Conservation (phyloP, 2,329 filamentous ascomycete genomes). For the Didymella exigua region DNA sequence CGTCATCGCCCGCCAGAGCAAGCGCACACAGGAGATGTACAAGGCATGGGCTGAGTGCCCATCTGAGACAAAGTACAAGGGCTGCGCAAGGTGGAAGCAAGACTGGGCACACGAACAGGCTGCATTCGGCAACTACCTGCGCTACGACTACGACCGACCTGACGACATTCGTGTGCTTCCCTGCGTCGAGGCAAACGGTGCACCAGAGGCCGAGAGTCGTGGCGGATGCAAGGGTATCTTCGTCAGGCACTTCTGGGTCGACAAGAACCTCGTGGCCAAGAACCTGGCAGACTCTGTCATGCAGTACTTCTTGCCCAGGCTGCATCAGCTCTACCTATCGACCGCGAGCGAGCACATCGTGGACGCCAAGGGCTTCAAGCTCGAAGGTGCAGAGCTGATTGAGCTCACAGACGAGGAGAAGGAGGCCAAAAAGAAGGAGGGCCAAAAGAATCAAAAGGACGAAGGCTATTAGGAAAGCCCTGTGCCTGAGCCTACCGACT, state of each 20-base stretch:
- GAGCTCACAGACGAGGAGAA: slow-evolving; percentile 42
- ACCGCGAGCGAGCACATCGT: slow-evolving; percentile 38
- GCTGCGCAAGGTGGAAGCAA: slow-evolving; percentile 44
- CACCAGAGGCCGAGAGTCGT: slow-evolving; percentile 41
- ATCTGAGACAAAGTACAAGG: slow-evolving; percentile 41
- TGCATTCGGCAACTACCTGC: slow-evolving; percentile 48
- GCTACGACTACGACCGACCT: slow-evolving; percentile 47
- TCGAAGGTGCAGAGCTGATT: slow-evolving; percentile 42
- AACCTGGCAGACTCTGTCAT: slow-evolving; percentile 44
- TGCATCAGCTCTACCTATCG: slow-evolving; percentile 43
- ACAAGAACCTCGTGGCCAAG: slow-evolving; percentile 42
- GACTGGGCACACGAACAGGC: slow-evolving; percentile 49
- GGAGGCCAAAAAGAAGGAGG: slow-evolving; percentile 25
- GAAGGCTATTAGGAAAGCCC: slow-evolving; percentile 36
- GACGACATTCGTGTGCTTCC: slow-evolving; percentile 47
- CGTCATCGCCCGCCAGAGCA: slow-evolving; percentile 51
- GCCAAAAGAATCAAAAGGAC: slow-evolving; percentile 43
- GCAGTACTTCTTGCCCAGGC: slow-evolving; percentile 45
- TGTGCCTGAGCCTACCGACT: not conserved
- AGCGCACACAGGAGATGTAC: slow-evolving; percentile 47
- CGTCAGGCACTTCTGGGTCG: slow-evolving; percentile 49
- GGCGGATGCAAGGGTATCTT: slow-evolving; percentile 47
- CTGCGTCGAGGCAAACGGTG: slow-evolving; percentile 48
- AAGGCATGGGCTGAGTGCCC: slow-evolving; percentile 48
- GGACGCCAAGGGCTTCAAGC: slow-evolving; percentile 43